Evolutionary conservation across 1,139 yeast genomes (phyloP).

Genomic region (Suhomyces kunorum): DNA sequence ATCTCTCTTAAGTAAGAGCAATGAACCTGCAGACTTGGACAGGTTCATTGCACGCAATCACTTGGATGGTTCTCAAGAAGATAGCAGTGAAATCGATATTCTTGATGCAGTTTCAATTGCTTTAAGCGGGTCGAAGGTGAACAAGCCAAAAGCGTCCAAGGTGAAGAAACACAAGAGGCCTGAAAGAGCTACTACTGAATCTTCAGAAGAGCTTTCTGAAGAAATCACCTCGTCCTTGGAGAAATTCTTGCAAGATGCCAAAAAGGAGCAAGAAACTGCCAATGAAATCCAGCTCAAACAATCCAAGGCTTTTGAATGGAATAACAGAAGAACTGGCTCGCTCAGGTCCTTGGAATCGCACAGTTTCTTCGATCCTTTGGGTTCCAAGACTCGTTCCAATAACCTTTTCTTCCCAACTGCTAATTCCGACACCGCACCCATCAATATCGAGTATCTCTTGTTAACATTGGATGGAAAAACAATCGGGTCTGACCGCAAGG

Average conservation of each 20-base stretch:
- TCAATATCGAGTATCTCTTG: constrained; percentile 42
- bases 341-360: constrained; percentile 45
- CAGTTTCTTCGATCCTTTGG: constrained; percentile 51
- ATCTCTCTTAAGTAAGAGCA: constrained; percentile 19
- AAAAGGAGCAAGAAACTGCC: constrained; percentile 34
- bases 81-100: constrained; percentile 20
- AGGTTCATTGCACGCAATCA: constrained; percentile 13
- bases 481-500: constrained; percentile 38
- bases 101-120: constrained; percentile 28
- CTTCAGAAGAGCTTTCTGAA: constrained; percentile 1
- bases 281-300: constrained; percentile 51
- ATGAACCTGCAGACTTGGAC: constrained; percentile 19
- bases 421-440: not conserved
- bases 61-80: constrained; percentile 8
- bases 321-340: constrained; percentile 32
- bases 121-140: constrained; percentile 14
- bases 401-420: constrained; percentile 9
- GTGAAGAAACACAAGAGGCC: constrained; percentile 3
- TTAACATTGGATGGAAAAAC: constrained; percentile 46
- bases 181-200: not conserved
- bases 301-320: constrained; percentile 57
- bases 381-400: not conserved
- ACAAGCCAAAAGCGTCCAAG: not conserved
- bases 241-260: constrained; percentile 46
- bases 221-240: constrained; percentile 24